phyloP scores from a whole-genome alignment of 1,139 yeast species.

The Candida anutae region DNA sequence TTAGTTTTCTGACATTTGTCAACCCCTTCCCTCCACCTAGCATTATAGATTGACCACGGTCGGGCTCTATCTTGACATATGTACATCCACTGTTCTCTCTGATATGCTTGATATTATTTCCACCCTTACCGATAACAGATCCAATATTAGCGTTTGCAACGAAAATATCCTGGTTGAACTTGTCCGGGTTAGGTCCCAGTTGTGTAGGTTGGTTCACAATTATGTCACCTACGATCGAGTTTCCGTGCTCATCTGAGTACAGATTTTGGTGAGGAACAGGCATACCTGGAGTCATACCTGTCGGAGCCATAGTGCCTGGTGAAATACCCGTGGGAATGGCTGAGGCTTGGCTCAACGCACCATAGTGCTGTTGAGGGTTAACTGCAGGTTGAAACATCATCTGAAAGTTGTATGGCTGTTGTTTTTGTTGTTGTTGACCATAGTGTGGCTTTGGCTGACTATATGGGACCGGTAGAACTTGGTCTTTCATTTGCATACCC shows the following conservation, averaged over 20 bases:
- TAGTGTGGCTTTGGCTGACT: slow-evolving; percentile 8
- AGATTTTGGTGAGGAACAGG: slow-evolving; percentile 26
- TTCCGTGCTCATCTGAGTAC: slow-evolving; percentile 41
- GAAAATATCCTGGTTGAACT: slow-evolving; percentile 57
- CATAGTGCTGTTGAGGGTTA: slow-evolving; percentile 29
- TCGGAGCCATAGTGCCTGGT: no score
- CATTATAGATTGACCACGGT: slow-evolving; percentile 38
- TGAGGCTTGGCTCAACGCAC: slow-evolving; percentile 7
- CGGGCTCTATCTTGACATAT: slow-evolving; percentile 61
- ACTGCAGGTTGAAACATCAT: slow-evolving; percentile 38
- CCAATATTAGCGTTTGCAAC: slow-evolving; percentile 80
- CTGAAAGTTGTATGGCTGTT: slow-evolving; percentile 27
- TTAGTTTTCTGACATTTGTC: slow-evolving; percentile 54
- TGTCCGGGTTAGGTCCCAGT: slow-evolving; percentile 32
- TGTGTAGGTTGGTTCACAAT: slow-evolving; percentile 34
- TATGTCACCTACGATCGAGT: slow-evolving; percentile 38
- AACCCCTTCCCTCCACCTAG: slow-evolving; percentile 52
- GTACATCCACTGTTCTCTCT: slow-evolving; percentile 69
- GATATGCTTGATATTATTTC: slow-evolving; percentile 73
- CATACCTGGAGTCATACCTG: slow-evolving; percentile 5
- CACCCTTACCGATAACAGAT: slow-evolving; percentile 81
- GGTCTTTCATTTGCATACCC: slow-evolving; percentile 12
- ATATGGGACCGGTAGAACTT: slow-evolving; percentile 11
- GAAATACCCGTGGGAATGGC: no score
- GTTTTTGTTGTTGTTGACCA: slow-evolving; percentile 9